Base-by-base conservation (phyloP, 345 rosid species). In the Eucalyptus tenuipes region DNA sequence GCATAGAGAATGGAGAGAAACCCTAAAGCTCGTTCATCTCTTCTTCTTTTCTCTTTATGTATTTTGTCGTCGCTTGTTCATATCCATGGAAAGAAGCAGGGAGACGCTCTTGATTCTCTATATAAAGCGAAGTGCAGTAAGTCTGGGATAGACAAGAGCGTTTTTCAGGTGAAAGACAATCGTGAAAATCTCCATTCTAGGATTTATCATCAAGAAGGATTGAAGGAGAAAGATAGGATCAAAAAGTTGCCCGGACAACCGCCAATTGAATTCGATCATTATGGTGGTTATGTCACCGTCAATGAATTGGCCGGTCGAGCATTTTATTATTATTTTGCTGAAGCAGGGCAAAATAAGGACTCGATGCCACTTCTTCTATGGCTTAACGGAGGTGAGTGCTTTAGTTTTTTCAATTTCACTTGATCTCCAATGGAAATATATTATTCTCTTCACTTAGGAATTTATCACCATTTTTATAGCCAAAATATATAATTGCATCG, bases 291-390 rank as follows among this genome's bases (percentile, higher is more conserved):
- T 87, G 92, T 97, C 22, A 97, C 95, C 2, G 95, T 94, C 7
- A 90, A 96, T 82, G 57, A 92, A 66, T 87, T 90, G 4, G 94
- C 95, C 3, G 98, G 96, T 4, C 92, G 97, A 59, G 96, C 96
- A 24, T 75, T 95, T 49, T 97, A 92, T 88, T 96, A 96, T 87
- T 96, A 96, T 59, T 96, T 95, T 59, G 95, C 86, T 4, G 98
- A 97, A 88, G 94, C 96, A 22, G 90, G 49, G 17, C 75, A 88
- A 52, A 84, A 91, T 27, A 88, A 92, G 87, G 89, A 90, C 22
- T 88, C 96, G 15, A 84, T 92, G 90, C 97, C 98, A 87, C 95
- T 97, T 89, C 94, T 97, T 93, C 94, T 96, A 45, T 96, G 99
- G 99, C 95, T 97, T 44, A 97, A 97, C 66, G 99, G 99, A 89